Evolutionary conservation across 495 filamentous ascomycete species (phyloP), one percentile per base, ranked within the genome.

Genomic region (Penicillium pulvis): DNA sequence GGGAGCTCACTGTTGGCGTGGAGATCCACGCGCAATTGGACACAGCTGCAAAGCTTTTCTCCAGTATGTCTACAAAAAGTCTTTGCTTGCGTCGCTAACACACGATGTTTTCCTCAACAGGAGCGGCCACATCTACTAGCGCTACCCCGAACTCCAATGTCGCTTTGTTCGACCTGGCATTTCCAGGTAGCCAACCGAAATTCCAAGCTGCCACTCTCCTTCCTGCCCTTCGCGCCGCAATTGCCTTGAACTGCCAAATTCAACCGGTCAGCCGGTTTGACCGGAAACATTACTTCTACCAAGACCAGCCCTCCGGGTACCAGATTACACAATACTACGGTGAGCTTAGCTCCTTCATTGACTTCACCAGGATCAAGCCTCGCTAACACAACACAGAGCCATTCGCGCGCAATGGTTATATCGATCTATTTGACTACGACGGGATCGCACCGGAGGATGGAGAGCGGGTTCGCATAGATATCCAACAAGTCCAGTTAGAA

Each of bases 241-340:
- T 97, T 14, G 92, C 92, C 2, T 78, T 99, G 33, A 83, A 85
- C 46, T 98, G 94, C 73, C 70, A 85, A 0, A 83, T 97, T 49
- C 85, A 92, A 67, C 79, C 72, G 2, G 80, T 81, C 47, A 95
- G 91, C 66, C 82, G 82, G 33, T 99, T 95, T 72, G 94, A 99
- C 73, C 83, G 94, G 50, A 99, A 99, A 70, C 94, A 99, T 67
- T 99, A 99, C 70, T 97, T 97, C 74, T 95, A 97, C 75, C 93
- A 92, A 82, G 94, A 99, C 72, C 94, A 99, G 69, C 94, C 95
- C 7, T 79, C 88, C 0, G 94, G 94, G 0, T 99, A 98, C 72
- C 94, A 99, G 71, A 94, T 99, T 55, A 99, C 94, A 7, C 95
- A 99, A 66, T 98, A 92, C 74, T 97, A 88, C 65, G 82, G 81